Conservation (phyloP, 1,284 basidiomycete genomes). For the Farysia itapuensis region DNA sequence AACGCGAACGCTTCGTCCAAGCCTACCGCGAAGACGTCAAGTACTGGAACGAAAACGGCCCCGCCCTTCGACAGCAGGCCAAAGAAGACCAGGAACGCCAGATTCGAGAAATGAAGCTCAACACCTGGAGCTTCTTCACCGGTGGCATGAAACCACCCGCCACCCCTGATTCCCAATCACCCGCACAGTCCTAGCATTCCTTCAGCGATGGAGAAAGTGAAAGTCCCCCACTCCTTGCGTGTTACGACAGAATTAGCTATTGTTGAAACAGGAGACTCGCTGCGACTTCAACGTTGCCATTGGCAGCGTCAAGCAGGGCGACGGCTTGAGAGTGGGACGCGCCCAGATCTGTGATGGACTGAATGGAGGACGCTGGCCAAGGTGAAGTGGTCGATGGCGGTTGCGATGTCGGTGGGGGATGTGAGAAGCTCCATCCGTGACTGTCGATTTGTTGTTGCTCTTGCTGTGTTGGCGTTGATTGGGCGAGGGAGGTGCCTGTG, state of each 20-base stretch:
- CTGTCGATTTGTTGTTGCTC: constrained; percentile 47
- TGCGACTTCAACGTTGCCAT: constrained; percentile 83
- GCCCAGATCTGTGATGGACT: constrained; percentile 67
- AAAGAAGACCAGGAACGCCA: constrained; percentile 81
- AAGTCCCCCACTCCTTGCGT: too few species aligned
- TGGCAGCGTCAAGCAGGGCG: constrained; percentile 73
- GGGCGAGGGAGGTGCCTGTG: constrained; percentile 63
- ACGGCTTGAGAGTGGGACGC: constrained; percentile 75
- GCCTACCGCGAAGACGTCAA: constrained; percentile 84
- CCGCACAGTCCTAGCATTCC: too few species aligned
- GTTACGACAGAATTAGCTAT: constrained; percentile 3
- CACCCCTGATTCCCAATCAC: too few species aligned
- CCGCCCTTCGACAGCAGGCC: constrained; percentile 74
- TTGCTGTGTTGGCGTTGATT: neutral
- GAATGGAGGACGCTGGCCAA: constrained; percentile 49
- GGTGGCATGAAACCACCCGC: constrained; percentile 16
- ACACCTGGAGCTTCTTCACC: constrained; percentile 50
- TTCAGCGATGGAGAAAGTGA: too few species aligned
- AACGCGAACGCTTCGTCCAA: constrained; percentile 80
- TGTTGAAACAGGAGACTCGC: constrained; percentile 77
- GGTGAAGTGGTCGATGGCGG: constrained; percentile 35
- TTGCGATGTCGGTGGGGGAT: constrained; percentile 14
- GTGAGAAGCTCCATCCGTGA: constrained; percentile 42
- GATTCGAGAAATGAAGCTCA: constrained; percentile 63
- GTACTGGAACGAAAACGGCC: constrained; percentile 79